Percentiles rank a stretch among this genome's conserved stretches.
These are phyloP conservation scores for Suillus occidentalis DNA, from an alignment of 768 basidiomycete species.

Conservation along the genomic window DNA sequence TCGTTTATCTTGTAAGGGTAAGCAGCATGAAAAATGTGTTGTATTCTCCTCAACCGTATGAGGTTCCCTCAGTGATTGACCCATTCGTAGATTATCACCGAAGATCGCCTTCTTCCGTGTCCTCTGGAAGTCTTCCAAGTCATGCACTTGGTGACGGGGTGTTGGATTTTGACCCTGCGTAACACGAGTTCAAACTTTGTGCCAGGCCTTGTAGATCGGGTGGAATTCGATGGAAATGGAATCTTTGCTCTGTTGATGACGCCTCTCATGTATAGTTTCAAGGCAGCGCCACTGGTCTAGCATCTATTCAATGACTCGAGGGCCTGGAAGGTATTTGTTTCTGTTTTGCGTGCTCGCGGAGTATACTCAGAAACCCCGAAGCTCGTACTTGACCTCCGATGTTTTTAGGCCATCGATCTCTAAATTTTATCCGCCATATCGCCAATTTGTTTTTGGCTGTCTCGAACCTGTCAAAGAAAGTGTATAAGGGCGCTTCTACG, in stretches of 20 bases:
- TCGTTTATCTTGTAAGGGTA: background rate
- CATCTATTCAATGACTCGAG: too few relatives aligned
- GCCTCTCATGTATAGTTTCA: background rate
- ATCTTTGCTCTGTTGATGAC: background rate
- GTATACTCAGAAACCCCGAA: conserved; percentile 7
- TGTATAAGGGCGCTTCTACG: background rate
- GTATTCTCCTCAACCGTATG: background rate
- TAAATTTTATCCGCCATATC: conserved; percentile 3
- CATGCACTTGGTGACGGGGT: conserved; percentile 2
- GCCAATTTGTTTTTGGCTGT: conserved; percentile 5
- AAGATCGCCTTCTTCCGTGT: background rate
- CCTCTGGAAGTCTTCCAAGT: background rate
- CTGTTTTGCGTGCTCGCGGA: conserved; percentile 5
- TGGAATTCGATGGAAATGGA: background rate
- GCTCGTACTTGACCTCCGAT: background rate
- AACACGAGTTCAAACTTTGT: background rate
- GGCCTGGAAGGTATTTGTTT: conserved; percentile 4
- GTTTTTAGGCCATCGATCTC: conserved; percentile 4
- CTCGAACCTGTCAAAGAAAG: background rate
- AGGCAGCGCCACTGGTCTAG: background rate
- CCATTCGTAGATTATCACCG: background rate
- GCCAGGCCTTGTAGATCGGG: background rate
- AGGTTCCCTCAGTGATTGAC: background rate
- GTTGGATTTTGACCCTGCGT: background rate
- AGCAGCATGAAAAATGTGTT: background rate